Evolutionary conservation across 345 rosid genomes (phyloP).

Genomic region (Excoecaria cochinchinensis): DNA sequence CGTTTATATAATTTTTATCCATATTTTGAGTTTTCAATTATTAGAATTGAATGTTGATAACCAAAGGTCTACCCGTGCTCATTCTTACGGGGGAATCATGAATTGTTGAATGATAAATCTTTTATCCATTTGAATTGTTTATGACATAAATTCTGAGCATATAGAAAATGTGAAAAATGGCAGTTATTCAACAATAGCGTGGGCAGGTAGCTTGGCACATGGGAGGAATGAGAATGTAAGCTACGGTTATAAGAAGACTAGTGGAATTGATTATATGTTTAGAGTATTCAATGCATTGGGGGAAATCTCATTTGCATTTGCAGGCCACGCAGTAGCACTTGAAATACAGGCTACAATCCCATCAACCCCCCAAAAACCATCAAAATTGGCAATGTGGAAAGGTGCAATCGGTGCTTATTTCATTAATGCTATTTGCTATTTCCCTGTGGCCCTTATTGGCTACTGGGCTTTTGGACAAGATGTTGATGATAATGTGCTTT

Average conservation of each 20-base stretch:
- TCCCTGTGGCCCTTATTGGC: conserved; percentile 87
- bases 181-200: conserved; percentile 94
- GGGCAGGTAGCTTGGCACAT: conserved; percentile 69
- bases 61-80: no score
- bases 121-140: no score
- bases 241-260: conserved; percentile 55
- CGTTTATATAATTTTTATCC: no score
- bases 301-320: conserved; percentile 82
- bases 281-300: conserved; percentile 82
- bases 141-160: no score
- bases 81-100: no score
- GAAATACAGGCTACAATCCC: conserved; percentile 98
- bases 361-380: conserved; percentile 80
- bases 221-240: conserved; percentile 62
- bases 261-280: conserved; percentile 53
- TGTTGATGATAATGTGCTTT: conserved; percentile 80
- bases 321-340: conserved; percentile 87
- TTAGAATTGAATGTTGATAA: no score
- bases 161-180: background rate
- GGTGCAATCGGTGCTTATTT: conserved; percentile 82
- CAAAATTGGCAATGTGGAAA: conserved; percentile 87
- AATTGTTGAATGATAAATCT: no score
- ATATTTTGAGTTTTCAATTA: no score
- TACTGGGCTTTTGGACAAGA: conserved; percentile 83
- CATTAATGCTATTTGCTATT: conserved; percentile 82